phyloP scores from a whole-genome alignment of 23 red algal genomes.

The Gracilaria gracilis region DNA sequence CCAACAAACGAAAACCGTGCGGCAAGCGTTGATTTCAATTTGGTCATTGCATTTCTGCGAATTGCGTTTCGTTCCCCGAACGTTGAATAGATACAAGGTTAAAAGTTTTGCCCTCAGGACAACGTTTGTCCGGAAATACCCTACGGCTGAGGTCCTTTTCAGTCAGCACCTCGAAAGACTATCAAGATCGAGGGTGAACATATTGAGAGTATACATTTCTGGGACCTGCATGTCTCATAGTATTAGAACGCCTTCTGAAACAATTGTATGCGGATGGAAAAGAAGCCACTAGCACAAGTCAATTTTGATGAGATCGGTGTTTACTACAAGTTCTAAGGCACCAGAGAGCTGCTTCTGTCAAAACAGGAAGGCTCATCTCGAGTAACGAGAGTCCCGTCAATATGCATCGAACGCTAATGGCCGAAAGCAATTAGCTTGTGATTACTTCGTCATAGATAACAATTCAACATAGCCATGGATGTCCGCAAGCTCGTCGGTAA shows the following conservation, averaged over 20 bases:
- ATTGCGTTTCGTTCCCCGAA: slow-evolving; percentile 44
- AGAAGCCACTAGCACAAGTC: background rate
- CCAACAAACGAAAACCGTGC: background rate
- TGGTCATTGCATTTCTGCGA: background rate
- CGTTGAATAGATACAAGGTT: too few species aligned
- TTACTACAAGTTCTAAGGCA: background rate
- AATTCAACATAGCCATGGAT: background rate
- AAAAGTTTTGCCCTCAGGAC: too few species aligned
- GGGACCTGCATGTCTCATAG: background rate
- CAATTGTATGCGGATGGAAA: background rate
- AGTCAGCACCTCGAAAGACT: slow-evolving; percentile 81
- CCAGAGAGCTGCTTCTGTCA: background rate
- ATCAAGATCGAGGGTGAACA: slow-evolving; percentile 24
- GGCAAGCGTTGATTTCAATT: background rate
- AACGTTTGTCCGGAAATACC: slow-evolving; percentile 12
- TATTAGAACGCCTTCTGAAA: background rate
- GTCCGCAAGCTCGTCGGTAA: background rate
- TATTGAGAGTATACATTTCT: background rate
- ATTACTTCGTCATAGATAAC: too few species aligned
- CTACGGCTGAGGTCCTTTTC: slow-evolving; percentile 25
- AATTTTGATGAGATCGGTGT: background rate
- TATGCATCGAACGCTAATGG: too few species aligned
- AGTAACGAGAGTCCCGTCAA: too few species aligned
- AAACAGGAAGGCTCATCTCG: background rate
- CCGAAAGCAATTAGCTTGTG: too few species aligned